phyloP scores from a whole-genome alignment of 257 asterid genomes.

The Przewalskia tangutica region DNA sequence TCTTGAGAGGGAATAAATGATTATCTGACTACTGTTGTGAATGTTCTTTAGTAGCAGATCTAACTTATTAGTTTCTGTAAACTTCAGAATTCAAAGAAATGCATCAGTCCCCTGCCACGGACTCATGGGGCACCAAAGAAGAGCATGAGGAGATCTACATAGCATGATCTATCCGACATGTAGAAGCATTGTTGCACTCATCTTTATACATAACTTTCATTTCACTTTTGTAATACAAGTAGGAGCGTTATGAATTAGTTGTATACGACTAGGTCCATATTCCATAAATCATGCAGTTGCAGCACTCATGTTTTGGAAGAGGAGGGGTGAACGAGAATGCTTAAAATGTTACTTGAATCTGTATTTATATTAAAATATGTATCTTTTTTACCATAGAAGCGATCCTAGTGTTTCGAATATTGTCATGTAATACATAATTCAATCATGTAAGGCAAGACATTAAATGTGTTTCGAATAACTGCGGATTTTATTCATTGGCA shows the following conservation, averaged over 20 bases:
- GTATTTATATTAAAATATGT: background rate
- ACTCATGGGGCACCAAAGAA: conserved; percentile 25
- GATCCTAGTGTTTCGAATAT: background rate
- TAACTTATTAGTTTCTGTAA: background rate
- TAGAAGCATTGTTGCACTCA: background rate
- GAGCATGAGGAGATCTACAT: conserved; percentile 5
- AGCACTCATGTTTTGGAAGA: background rate
- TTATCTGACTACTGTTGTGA: background rate
- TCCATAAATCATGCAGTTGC: background rate
- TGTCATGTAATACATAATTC: too few relatives aligned
- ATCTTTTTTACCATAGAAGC: background rate
- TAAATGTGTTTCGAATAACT: too few relatives aligned
- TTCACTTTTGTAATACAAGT: background rate
- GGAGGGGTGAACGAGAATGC: background rate
- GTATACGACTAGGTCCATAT: background rate
- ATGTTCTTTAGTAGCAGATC: background rate
- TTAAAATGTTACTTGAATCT: background rate
- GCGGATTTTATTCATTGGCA: too few relatives aligned
- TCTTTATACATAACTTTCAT: background rate
- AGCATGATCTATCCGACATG: background rate
- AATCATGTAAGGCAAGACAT: too few relatives aligned
- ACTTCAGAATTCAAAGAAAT: background rate
- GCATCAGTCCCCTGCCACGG: background rate
- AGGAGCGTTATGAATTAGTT: background rate
- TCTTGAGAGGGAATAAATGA: background rate